phyloP scores from a whole-genome alignment of 306 rosid genomes.

The Luffa acutangula region DNA sequence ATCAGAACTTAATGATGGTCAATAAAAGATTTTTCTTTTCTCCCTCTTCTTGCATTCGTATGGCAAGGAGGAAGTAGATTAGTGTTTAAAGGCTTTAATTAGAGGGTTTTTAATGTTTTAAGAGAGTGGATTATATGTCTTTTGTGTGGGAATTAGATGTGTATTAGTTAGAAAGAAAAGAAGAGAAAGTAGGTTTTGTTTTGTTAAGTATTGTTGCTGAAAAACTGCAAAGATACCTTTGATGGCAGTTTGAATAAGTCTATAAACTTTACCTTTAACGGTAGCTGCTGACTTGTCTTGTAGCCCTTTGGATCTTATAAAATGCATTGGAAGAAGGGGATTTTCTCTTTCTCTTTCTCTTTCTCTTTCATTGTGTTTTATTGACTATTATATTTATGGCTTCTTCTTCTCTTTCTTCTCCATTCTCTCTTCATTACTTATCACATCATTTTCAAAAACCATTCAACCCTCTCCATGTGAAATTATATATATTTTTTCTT shows the following conservation, averaged over 20 bases:
- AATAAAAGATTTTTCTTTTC: too few species aligned
- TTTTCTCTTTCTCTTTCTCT: background rate
- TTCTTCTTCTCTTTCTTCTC: background rate
- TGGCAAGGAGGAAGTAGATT: too few species aligned
- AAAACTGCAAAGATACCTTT: conserved; percentile 1
- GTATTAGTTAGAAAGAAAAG: background rate
- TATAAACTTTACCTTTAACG: background rate
- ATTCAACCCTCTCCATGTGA: too few species aligned
- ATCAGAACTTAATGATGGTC: too few species aligned
- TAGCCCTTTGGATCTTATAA: background rate
- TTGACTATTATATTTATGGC: background rate
- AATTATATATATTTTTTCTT: too few species aligned
- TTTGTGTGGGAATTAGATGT: background rate
- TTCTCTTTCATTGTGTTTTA: background rate
- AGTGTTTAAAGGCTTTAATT: too few species aligned
- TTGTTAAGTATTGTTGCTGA: background rate
- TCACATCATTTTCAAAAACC: too few species aligned
- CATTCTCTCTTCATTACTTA: too few species aligned
- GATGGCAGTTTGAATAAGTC: background rate
- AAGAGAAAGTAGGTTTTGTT: background rate
- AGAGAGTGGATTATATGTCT: background rate
- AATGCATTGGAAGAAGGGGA: background rate
- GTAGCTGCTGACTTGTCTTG: background rate
- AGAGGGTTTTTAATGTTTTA: background rate
- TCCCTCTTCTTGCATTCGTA: too few species aligned